Base-by-base conservation (phyloP, 106 monocot genomes). In the Allium sativum region DNA sequence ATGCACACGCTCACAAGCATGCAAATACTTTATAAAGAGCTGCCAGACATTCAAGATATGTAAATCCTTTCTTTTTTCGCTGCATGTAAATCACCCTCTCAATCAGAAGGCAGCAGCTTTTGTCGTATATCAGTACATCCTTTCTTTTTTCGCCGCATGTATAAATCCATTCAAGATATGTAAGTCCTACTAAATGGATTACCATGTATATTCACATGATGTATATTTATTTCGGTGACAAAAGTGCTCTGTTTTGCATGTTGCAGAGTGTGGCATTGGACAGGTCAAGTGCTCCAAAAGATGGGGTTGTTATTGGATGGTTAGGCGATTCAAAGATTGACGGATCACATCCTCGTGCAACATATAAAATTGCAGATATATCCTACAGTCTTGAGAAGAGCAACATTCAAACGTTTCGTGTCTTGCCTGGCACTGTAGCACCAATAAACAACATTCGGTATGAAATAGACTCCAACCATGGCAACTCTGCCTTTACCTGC, bases 201-300 rank as follows among this genome's bases (percentile, higher is more conserved):
- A 1, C 31, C 5, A 5, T 31, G 31, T 31, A 31, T 31, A 31
- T 31, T 5, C 56, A 19, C 22, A 10, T 12, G 19, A 21, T 40
- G 7, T 51, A 45, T 8, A 48, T 63, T 63, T 31, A 31, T 31
- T 31, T 31, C 31, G 5, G 31, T 31, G 31, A 31, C 31, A 31
- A 31, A 31, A 31, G 1, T 31, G 31, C 31, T 5, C 2, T 31
- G 5, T 31, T 31, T 31, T 31, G 31, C 31, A 31, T 52, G 10
- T 52, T 81, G 77, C 81, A 95, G 94, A 95, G 84, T 45, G 90
- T 95, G 44, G 86, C 94, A 3, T 95, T 75, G 57, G 94, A 95
- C 72, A 54, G 86, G 55, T 86, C 86, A 8, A 95, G 84, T 62
- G 86, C 94, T 8, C 90, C 90, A 0, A 95, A 79, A 67, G 76